Base-by-base conservation (phyloP, 164 flowering plant species). In the Annona squamosa region DNA sequence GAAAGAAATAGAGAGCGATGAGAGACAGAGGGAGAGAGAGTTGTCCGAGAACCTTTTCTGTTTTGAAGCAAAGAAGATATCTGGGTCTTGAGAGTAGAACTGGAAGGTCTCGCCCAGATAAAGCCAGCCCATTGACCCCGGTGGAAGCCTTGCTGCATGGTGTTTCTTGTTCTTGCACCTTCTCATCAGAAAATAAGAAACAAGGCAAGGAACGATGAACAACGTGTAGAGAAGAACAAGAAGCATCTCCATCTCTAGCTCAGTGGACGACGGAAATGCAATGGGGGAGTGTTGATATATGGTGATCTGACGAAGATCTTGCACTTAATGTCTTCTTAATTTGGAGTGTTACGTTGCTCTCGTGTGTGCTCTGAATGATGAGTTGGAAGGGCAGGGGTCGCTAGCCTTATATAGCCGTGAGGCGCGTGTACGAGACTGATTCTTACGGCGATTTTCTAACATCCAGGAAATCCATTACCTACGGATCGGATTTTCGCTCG, bases 61-160 rank as follows among this genome's bases (percentile, higher is more conserved):
- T 77, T 84, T 89, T 48, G 82, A 1, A 6, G 87, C 72, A 71
- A 92, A 90, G 83, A 92, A 92, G 59, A 82, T 47, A 68, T 81
- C 85, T 17, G 97, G 96, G 78, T 92, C 75, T 71, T 90, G 86
- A 48, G 97, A 89, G 82, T 89, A 92, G 75, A 92, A 85, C 59
- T 88, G 89, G 62, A 85, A 84, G 56, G 96, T 92, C 68, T 91
- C 93, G 71, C 98, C 98, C 0, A 91, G 77, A 76, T 79, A 91
- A 71, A 96, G 98, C 90, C 89, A 89, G 0, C 98, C 98, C 90
- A 92, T 82, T 65, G 98, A 89, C 13, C 98, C 98, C 5, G 97
- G 94, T 3, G 98, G 97, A 47, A 90, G 87, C 85, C 84, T 86
- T 0, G 81, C 73, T 59, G 71, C 70, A 44, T n/a, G 17, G 69